Evolutionary conservation across 1,139 yeast species (phyloP), one percentile per base, ranked within the genome.

Genomic region (Debaryomycetaceae sp.): DNA sequence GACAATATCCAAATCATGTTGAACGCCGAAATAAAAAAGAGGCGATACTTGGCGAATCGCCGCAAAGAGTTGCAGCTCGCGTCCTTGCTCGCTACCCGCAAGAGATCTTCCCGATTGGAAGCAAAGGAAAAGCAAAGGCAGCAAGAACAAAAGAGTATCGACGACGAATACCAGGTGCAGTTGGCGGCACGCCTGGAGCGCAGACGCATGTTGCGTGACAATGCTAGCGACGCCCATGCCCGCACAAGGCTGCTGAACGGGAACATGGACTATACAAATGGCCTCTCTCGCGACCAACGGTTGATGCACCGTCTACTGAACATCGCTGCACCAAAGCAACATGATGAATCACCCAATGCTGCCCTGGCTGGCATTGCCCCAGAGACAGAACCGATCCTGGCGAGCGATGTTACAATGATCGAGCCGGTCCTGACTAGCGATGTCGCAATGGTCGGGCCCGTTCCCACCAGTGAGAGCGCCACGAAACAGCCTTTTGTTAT

Each of bases 51-150:
- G 23, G 45, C 58, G 22, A 59, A 58, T 36, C 56, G 69, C 40
- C 53, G 55, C 37, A 67, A 61, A 39, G 77, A 68, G 36, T 55
- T 58, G 27, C 73, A 66, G 40, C 47, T 69, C 49, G 56, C 59
- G 19, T 63, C 60, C 26, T 48, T 70, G 30, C 54, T 70, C 37
- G 67, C 68, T 10, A 62, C 73, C 11, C 36, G 53, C 21, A 50
- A 49, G 34, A 37, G 48, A 27, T 45, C 53, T 11, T 40, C 49
- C 4, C 48, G 59, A 30, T 48, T 57, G 26, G 55, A 51, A 30
- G 68, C 71, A n/a, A 67, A 60, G 40, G 73, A 67, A 37, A 61
- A 58, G 33, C 64, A 62, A 29, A 53, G 49, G 28, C 55, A 50
- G 27, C 63, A 61, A 30, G 38, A 44, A 31, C 41, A 37, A 36